Conservation (phyloP, 257 asterid species). For the Rauvolfia tetraphylla region DNA sequence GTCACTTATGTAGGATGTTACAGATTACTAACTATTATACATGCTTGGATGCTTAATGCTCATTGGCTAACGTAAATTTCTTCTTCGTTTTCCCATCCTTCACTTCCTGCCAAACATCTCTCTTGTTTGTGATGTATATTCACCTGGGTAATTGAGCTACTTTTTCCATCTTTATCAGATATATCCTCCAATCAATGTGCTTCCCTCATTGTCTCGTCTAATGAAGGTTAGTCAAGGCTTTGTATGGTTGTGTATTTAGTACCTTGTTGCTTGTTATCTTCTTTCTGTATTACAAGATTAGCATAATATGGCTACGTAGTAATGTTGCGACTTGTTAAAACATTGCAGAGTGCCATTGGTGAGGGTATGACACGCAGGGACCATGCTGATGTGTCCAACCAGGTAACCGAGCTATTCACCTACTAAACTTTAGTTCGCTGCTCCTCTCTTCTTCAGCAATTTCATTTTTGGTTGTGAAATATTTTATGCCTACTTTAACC, state of each 20-base stretch:
- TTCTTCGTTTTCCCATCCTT: neutral
- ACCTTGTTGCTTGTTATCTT: neutral
- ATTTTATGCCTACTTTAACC: neutral
- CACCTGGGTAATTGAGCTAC: neutral
- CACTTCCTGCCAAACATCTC: neutral
- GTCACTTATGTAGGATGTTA: neutral
- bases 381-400: constrained; percentile 96
- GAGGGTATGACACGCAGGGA: constrained; percentile 99
- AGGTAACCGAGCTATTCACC: constrained; percentile 36
- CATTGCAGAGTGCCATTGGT: constrained; percentile 92
- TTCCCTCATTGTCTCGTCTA: constrained; percentile 93
- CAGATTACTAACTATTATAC: neutral
- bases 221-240: constrained; percentile 67
- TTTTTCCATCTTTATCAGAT: constrained; percentile 45
- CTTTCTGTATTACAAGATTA: neutral
- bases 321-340: constrained; percentile 12
- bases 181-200: constrained; percentile 96
- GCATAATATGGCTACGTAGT: neutral
- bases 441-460: neutral
- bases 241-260: constrained; percentile 8
- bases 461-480: neutral
- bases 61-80: neutral
- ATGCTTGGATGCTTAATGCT: neutral
- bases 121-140: neutral
- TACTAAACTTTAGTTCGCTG: constrained; percentile 1